phyloP scores from a whole-genome alignment of 1,284 basidiomycete species.

The Vanrija sp. region DNA sequence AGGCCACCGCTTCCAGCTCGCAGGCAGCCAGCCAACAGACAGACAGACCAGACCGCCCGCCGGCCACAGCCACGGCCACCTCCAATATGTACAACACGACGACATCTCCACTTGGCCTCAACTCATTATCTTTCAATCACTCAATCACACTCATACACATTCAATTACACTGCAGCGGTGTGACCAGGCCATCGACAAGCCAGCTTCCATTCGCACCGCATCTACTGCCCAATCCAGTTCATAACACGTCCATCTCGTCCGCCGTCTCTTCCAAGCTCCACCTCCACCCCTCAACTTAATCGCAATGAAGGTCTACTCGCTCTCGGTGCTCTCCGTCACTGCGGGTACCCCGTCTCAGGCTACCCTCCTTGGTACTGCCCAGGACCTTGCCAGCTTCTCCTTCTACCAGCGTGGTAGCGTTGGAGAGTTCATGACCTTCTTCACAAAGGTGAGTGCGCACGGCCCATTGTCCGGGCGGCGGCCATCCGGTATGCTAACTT shows the following conservation, averaged over 20 bases:
- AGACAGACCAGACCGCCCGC: no score
- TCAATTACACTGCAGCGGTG: background rate
- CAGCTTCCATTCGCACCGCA: background rate
- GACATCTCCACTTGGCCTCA: background rate
- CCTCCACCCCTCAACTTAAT: constrained; percentile 2
- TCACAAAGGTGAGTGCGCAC: constrained; percentile 57
- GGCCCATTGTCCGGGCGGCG: background rate
- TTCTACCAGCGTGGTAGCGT: constrained; percentile 88
- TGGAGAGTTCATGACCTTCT: constrained; percentile 84
- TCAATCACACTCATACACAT: no score
- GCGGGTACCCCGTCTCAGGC: constrained; percentile 46
- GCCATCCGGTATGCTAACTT: no score
- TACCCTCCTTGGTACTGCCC: constrained; percentile 67
- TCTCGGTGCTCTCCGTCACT: constrained; percentile 52
- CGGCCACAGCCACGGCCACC: no score
- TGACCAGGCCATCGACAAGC: background rate
- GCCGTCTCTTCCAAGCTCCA: background rate
- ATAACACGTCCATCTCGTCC: background rate
- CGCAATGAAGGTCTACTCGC: constrained; percentile 54
- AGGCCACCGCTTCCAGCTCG: no score
- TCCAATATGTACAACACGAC: no score
- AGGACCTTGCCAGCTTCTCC: constrained; percentile 85
- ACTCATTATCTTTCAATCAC: no score
- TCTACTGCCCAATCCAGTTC: background rate
- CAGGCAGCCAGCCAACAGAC: no score